These are phyloP conservation scores for Tetrastigma voinierianum DNA, from an alignment of 164 flowering plant species.

Conservation along the genomic window DNA sequence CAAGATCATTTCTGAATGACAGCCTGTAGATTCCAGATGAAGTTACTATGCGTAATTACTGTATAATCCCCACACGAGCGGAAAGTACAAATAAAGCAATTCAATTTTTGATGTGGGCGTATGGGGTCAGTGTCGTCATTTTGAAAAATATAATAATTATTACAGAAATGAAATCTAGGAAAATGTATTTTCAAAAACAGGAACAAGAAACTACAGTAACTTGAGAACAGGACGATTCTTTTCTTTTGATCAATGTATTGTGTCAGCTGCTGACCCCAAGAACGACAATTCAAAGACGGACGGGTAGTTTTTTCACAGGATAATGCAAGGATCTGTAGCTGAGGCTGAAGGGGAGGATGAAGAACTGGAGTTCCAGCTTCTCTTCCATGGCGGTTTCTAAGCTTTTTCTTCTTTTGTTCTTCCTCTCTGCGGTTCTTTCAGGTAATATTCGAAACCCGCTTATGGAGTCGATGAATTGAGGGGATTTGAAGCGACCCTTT, in stretches of 20 bases:
- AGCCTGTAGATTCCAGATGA: neutral
- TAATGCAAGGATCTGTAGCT: constrained; percentile 47
- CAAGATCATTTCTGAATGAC: too few relatives aligned
- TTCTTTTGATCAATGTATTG: neutral
- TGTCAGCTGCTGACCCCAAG: constrained; percentile 6
- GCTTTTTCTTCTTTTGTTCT: constrained; percentile 13
- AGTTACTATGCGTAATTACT: neutral
- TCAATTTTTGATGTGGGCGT: too few relatives aligned
- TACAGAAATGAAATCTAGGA: too few relatives aligned
- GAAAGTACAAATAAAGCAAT: too few relatives aligned
- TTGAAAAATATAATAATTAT: too few relatives aligned
- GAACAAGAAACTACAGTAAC: neutral
- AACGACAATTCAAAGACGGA: neutral
- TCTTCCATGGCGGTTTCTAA: constrained; percentile 52
- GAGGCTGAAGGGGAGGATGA: constrained; percentile 41
- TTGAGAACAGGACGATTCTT: too few relatives aligned
- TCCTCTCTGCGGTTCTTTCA: constrained; percentile 14
- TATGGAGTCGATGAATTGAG: neutral
- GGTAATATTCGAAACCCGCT: constrained; percentile 16
- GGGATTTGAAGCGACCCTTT: neutral
- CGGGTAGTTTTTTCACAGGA: constrained; percentile 15
- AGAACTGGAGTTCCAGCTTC: constrained; percentile 31
- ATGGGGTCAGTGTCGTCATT: too few relatives aligned
- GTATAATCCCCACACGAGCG: neutral
- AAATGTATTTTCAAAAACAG: neutral